Evolutionary conservation across 2,329 filamentous ascomycete species (phyloP).

Genomic region (Diaporthe batatas): DNA sequence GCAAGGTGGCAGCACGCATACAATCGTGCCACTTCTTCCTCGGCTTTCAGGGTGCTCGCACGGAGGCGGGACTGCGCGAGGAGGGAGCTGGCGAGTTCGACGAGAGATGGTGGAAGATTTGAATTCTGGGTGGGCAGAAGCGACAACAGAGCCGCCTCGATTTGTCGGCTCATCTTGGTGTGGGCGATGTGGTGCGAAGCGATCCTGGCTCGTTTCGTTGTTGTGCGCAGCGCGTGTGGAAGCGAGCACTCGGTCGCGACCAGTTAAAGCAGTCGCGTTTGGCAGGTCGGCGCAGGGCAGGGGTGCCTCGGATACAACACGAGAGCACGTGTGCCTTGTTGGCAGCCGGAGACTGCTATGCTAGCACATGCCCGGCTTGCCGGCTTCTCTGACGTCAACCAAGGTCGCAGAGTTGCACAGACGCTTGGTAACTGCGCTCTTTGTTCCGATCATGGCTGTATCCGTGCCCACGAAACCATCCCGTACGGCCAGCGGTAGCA

Average conservation of each 20-base stretch:
- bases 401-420: not conserved
- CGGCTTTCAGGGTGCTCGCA: slow-evolving; percentile 82
- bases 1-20: slow-evolving; percentile 92
- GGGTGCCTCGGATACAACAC: slow-evolving; percentile 29
- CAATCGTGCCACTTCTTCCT: slow-evolving; percentile 87
- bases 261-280: not conserved
- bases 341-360: too few species aligned
- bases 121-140: slow-evolving; percentile 80
- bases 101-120: slow-evolving; percentile 75
- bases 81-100: slow-evolving; percentile 79
- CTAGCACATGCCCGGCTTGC: too few species aligned
- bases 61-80: slow-evolving; percentile 84
- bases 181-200: not conserved
- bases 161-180: slow-evolving; percentile 75
- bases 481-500: too few species aligned
- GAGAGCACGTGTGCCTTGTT: slow-evolving; percentile 40
- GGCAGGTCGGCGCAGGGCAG: slow-evolving; percentile 25
- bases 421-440: not conserved
- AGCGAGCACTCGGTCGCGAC: not conserved
- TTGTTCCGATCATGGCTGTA: not conserved
- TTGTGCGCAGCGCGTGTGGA: not conserved
- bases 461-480: too few species aligned
- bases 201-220: too few species aligned
- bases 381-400: not conserved
- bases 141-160: slow-evolving; percentile 80